Base-by-base conservation (phyloP, 108 stramenopile genomes). In the Schizochytrium sp. region DNA sequence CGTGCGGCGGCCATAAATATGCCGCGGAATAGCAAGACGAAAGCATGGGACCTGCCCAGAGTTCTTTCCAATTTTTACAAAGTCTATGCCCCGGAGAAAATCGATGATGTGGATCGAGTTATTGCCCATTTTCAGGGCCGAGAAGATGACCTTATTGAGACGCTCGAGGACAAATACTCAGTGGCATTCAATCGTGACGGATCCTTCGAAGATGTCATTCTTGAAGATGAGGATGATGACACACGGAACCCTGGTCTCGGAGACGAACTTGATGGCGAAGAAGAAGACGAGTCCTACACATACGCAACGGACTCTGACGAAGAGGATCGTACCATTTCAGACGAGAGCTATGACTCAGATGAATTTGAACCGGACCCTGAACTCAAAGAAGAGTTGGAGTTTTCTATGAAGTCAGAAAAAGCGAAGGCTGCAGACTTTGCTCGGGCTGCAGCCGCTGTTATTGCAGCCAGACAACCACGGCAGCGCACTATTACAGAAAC, bases 141-240 rank as follows among this genome's bases (percentile, higher is more conserved):
- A 10, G 76, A 83, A 53, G 53, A 83, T 38, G 50, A 83, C 50
- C 76, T 83, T 38, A 83, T 83, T 28, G 53, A 55, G 15, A 83
- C 76, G 28, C 28, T 83, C 50, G 76, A 83, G 76, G 53, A 83
- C 10, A 83, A 83, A 53, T 83, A 83, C 76, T 55, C 47, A 3
- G 76, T 83, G 45, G 76, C 55, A 8, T 83, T 83, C 28, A 47
- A 55, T 53, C 76, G 76, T 5, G 76, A 83, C 28, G 76, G 76
- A 1, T 3, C 76, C 5, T 83, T 83, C 47, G 50, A 83, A 38
- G 47, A 49, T 0, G 76, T 83, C 17, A 5, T 55, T 49, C 50
- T 55, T 8, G 53, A 55, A 10, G 76, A 83, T 13, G 76, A 83
- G 17, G 76, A 83, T 5, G 76, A 83, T 53, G 2, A 83, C 19